Evolutionary conservation across 1,139 yeast species (phyloP).

Genomic region (Yamadazyma aaseri): DNA sequence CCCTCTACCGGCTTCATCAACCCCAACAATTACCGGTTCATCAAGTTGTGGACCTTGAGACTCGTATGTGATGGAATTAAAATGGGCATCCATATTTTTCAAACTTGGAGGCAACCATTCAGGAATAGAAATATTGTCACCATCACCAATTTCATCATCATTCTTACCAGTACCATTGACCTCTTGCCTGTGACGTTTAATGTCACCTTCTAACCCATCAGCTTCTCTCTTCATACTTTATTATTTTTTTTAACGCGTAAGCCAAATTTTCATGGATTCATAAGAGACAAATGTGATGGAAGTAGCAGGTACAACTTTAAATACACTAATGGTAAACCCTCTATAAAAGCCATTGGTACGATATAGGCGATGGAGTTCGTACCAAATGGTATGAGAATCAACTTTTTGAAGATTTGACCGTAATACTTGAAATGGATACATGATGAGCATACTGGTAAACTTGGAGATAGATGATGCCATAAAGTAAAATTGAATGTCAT

Average conservation of each 20-base stretch:
- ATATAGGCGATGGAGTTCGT: constrained; percentile 27
- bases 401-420: constrained; percentile 72
- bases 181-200: not conserved
- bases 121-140: constrained; percentile 1
- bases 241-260: constrained; percentile 10
- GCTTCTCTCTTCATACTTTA: constrained; percentile 7
- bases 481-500: constrained; percentile 54
- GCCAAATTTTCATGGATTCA: constrained; percentile 41
- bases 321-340: constrained; percentile 63
- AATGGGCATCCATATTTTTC: constrained; percentile 21
- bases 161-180: not conserved
- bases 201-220: constrained; percentile 2
- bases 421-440: constrained; percentile 86
- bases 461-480: constrained; percentile 72
- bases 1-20: constrained; percentile 98
- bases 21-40: constrained; percentile 62
- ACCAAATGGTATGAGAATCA: constrained; percentile 7
- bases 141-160: not conserved
- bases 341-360: constrained; percentile 69
- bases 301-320: constrained; percentile 72
- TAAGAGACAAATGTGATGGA: constrained; percentile 69
- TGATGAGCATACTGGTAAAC: constrained; percentile 59
- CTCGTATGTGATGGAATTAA: constrained; percentile 35
- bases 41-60: constrained; percentile 28
- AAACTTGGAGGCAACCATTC: constrained; percentile 37